These are phyloP conservation scores for Lagerstroemia speciosa DNA, from an alignment of 345 rosid species.

Conservation along the genomic window DNA sequence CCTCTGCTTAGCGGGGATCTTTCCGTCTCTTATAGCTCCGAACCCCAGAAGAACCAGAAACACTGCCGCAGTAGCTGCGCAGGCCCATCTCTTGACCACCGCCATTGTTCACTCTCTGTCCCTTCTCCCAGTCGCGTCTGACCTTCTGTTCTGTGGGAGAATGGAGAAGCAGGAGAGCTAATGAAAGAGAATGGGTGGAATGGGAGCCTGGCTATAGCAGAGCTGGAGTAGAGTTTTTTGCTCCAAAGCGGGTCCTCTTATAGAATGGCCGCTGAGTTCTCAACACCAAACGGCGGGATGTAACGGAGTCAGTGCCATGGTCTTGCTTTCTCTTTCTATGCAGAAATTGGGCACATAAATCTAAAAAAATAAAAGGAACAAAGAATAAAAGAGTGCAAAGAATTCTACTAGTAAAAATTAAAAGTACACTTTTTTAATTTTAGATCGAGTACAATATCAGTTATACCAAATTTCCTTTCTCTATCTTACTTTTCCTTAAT, in stretches of 20 bases:
- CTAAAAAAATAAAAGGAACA: too few relatives aligned
- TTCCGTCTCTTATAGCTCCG: slow-evolving; percentile 1
- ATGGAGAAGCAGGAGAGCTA: background rate
- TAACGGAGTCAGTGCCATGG: background rate
- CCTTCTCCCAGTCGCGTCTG: background rate
- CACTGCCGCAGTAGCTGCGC: background rate
- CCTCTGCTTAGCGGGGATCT: background rate
- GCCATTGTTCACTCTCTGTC: slow-evolving; percentile 7
- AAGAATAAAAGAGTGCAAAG: too few relatives aligned
- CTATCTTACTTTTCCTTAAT: too few relatives aligned
- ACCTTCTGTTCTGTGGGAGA: background rate
- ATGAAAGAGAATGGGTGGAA: too few relatives aligned
- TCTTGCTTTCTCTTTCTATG: background rate
- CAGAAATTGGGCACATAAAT: too few relatives aligned
- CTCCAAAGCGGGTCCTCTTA: slow-evolving; percentile 3
- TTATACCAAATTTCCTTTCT: too few relatives aligned
- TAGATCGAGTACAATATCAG: too few relatives aligned
- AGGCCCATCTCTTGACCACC: background rate
- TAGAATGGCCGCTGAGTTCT: background rate
- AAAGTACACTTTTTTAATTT: too few relatives aligned
- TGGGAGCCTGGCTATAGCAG: background rate
- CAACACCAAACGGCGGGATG: too few relatives aligned
- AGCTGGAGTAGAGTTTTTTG: background rate
- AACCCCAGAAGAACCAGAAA: slow-evolving; percentile 2
- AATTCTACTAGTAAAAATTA: too few relatives aligned